Base-by-base conservation (phyloP, 352 stramenopile genomes). In the Phytophthora lateralis region DNA sequence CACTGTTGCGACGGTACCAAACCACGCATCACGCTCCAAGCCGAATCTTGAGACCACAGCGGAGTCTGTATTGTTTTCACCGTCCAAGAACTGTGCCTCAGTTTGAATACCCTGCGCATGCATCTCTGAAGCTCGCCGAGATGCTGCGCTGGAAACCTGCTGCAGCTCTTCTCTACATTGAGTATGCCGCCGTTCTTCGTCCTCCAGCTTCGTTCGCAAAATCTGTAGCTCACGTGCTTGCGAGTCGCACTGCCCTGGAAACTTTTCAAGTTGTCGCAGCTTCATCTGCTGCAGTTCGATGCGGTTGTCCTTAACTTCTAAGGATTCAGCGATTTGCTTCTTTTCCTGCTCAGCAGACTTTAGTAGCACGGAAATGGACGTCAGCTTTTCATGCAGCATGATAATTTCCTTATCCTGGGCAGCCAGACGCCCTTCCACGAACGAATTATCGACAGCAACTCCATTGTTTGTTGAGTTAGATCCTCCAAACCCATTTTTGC, bases 231-330 rank as follows among this genome's bases (percentile, higher is more conserved):
- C 85, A 5, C 73, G 75, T 29, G 60, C 66, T 57, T 89, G 69
- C 4, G 69, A 52, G 0, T 65, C 68, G n/a, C 78, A 71, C 34
- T 89, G 81, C 1, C 73, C 63, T 8, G 72, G 71, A 9, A 84
- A 54, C 52, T 84, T 85, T 54, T 92, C 82, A 15, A 94, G 54
- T 49, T 91, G 80, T 2, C 63, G 63, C 21, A 93, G 55, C 44
- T 87, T 85, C 60, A 80, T 54, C 44, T 91, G 78, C 21, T 90
- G 81, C 1, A 75, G 63, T 37, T 91, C 83, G 8, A 92, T 90
- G 6, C 85, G 83, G 32, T 78, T 85, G 38, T 94, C 80, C 56
- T 93, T 94, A 3, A 91, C 73, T 50, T 91, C 83, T 1, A 94
- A 44, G 0, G 80, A 75, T n/a, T 72, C 67, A 2, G 56, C 44